Conservation (phyloP, 2,329 filamentous ascomycete genomes). For the Calonectria honghensis region DNA sequence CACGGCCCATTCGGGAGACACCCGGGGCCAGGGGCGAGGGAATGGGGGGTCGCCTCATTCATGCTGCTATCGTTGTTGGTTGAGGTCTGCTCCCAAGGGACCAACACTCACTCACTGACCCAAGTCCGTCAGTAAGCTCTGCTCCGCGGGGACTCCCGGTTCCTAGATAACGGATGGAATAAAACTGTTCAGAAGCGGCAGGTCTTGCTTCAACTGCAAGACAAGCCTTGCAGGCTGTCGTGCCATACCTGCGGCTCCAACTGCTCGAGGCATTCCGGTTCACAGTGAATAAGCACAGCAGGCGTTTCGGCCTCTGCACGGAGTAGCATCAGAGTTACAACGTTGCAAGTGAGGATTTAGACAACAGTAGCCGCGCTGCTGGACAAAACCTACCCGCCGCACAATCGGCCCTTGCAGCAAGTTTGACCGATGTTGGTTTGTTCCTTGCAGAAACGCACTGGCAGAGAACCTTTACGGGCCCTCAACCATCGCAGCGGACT, state of each 20-base stretch:
- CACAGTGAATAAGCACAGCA: not conserved
- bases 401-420: conserved; percentile 20
- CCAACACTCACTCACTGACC: no score
- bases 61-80: conserved; percentile 2
- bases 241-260: not conserved
- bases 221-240: not conserved
- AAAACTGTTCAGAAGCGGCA: conserved; percentile 31
- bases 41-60: not conserved
- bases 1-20: conserved; percentile 38
- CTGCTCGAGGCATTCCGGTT: not conserved
- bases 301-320: not conserved
- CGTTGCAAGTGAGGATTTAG: conserved; percentile 2
- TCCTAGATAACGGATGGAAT: conserved; percentile 18
- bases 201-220: conserved; percentile 19
- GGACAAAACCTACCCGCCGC: conserved; percentile 15
- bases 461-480: conserved; percentile 11
- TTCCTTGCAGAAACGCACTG: not conserved
- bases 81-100: conserved; percentile 10
- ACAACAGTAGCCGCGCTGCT: conserved; percentile 1
- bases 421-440: conserved; percentile 9
- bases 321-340: conserved; percentile 6
- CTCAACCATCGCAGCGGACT: conserved; percentile 25
- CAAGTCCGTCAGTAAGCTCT: not conserved
- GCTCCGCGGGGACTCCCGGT: not conserved
- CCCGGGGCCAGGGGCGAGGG: not conserved